A percentile compares a stretch with the other conserved stretches of the same genome.
Evolutionary conservation across 257 asterid genomes (phyloP).

Genomic region (Ehretia macrophylla): DNA sequence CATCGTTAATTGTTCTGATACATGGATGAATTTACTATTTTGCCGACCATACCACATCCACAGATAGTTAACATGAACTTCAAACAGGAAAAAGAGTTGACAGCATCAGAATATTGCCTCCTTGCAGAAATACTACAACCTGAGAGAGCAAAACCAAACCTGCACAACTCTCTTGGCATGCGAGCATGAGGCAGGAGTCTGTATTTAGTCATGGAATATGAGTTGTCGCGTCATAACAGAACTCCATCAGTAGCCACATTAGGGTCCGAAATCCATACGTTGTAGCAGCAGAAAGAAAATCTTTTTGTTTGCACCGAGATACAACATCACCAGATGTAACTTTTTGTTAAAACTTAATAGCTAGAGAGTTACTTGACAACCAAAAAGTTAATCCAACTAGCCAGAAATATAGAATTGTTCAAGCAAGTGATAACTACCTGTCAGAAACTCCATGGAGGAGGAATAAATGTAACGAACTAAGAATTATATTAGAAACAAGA

Average conservation of each 20-base stretch:
- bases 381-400: too few relatives aligned
- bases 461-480: too few relatives aligned
- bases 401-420: too few relatives aligned
- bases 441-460: too few relatives aligned
- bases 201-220: not conserved
- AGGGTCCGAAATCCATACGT: not conserved
- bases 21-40: not conserved
- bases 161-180: not conserved
- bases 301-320: not conserved
- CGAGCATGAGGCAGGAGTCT: not conserved
- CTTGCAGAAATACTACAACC: not conserved
- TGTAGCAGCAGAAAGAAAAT: too few relatives aligned
- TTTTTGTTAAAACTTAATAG: too few relatives aligned
- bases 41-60: not conserved
- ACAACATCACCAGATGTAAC: not conserved
- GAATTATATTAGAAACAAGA: not conserved
- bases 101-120: too few relatives aligned
- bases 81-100: not conserved
- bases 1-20: not conserved
- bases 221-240: too few relatives aligned
- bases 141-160: not conserved
- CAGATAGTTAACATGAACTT: not conserved
- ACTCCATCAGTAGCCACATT: not conserved
- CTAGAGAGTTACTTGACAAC: too few relatives aligned
- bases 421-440: too few relatives aligned